Conservation (phyloP, 164 flowering plant species). For the Vitis rupestris region DNA sequence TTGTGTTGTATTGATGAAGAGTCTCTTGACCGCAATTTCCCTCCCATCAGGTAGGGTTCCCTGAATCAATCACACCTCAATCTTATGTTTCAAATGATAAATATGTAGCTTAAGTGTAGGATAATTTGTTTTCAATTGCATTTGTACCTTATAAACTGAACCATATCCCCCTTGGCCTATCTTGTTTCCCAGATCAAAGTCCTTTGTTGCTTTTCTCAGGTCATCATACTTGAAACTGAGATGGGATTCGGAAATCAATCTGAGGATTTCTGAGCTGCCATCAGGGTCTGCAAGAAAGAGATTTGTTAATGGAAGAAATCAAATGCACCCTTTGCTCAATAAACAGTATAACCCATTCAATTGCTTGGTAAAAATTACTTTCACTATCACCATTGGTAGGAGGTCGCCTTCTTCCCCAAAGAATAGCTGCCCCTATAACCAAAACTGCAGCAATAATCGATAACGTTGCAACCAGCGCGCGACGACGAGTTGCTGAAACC, state of each 20-base stretch:
- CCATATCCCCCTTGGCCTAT: constrained; percentile 89
- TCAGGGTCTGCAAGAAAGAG: not conserved
- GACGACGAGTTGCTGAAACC: not conserved
- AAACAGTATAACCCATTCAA: no score
- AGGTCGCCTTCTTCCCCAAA: constrained; percentile 58
- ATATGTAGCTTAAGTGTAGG: not conserved
- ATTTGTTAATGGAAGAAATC: not conserved
- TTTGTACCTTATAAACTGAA: constrained; percentile 63
- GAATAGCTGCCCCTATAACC: constrained; percentile 44
- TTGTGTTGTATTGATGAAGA: constrained; percentile 67
- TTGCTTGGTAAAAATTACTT: not conserved
- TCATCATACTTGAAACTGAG: constrained; percentile 63
- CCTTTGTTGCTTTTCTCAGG: constrained; percentile 52
- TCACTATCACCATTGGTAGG: constrained; percentile 74
- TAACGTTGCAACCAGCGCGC: constrained; percentile 44
- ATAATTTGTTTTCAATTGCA: not conserved
- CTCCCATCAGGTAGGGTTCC: constrained; percentile 77
- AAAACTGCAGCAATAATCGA: constrained; percentile 51
- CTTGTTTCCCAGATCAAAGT: constrained; percentile 52
- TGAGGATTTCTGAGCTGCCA: not conserved
- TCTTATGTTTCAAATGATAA: no score
- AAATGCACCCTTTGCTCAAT: no score
- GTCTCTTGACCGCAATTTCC: constrained; percentile 79
- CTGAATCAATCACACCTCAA: constrained; percentile 27
- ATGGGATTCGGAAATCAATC: constrained; percentile 14